Conservation (phyloP, 2,329 filamentous ascomycete genomes). For the Cladophialophora chaetospira region DNA sequence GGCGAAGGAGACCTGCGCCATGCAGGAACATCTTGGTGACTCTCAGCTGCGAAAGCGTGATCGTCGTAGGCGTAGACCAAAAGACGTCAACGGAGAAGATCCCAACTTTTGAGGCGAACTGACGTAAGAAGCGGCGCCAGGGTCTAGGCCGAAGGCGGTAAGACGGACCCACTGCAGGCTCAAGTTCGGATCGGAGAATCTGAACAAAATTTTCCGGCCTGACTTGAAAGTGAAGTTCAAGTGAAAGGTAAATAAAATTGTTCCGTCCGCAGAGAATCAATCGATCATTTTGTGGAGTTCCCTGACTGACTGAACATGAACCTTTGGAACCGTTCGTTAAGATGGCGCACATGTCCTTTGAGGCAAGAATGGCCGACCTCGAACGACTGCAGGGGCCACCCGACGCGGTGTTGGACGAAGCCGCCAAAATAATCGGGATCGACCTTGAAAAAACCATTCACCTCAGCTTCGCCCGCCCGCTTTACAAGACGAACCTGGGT, state of each 20-base stretch:
- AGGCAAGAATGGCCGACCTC: conserved; percentile 37
- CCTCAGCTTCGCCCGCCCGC: conserved; percentile 17
- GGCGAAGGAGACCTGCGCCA: too few relatives aligned
- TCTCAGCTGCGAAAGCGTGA: too few relatives aligned
- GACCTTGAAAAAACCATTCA: conserved; percentile 40
- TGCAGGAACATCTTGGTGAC: too few relatives aligned
- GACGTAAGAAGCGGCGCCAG: not conserved
- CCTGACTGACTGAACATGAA: not conserved
- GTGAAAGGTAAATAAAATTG: not conserved
- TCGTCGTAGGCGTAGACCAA: too few relatives aligned
- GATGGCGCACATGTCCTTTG: conserved; percentile 26
- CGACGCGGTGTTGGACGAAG: conserved; percentile 44
- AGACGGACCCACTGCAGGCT: not conserved
- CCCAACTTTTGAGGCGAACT: not conserved
- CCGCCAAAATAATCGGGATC: conserved; percentile 46
- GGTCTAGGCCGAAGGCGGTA: not conserved
- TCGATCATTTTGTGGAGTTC: not conserved
- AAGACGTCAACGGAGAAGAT: too few relatives aligned
- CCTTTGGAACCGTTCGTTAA: too few relatives aligned
- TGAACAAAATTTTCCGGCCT: not conserved
- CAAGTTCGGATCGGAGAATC: too few relatives aligned
- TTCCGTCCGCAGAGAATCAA: not conserved
- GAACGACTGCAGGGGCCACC: conserved; percentile 47
- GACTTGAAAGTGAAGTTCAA: not conserved
- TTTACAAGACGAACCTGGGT: conserved; percentile 12